These are phyloP conservation scores for Kodamaea kakaduensis DNA, from an alignment of 805 yeast genomes.

Conservation along the genomic window DNA sequence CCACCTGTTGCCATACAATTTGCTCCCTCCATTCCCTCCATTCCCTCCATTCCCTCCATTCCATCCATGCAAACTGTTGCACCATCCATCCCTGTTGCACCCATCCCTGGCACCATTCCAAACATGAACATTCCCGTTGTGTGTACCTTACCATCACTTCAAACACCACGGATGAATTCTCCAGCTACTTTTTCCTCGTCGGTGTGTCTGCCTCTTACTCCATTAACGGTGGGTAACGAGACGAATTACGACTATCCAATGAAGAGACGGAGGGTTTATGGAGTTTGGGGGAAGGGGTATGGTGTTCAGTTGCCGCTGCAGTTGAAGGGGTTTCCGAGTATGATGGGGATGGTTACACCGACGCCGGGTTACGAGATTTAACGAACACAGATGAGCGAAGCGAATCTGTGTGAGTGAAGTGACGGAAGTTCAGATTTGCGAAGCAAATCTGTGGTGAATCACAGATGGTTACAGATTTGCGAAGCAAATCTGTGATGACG, in stretches of 20 bases:
- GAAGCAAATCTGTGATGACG: too few species aligned
- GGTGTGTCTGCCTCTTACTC: slow-evolving; percentile 19
- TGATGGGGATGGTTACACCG: slow-evolving; percentile 1
- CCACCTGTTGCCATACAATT: slow-evolving; percentile 2
- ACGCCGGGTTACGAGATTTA: too few species aligned
- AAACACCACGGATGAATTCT: slow-evolving; percentile 4
- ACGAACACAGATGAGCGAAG: too few species aligned
- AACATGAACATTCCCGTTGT: too few species aligned
- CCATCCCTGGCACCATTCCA: too few species aligned
- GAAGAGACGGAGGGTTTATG: slow-evolving; percentile 10
- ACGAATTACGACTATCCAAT: slow-evolving; percentile 8
- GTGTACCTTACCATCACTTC: slow-evolving; percentile 1
- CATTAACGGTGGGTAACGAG: slow-evolving; percentile 18
- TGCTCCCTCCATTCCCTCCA: slow-evolving; percentile 2
- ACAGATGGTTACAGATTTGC: too few species aligned
- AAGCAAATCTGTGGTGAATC: too few species aligned
- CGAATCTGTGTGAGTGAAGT: too few species aligned
- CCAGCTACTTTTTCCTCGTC: slow-evolving; percentile 5
- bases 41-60: too few species aligned
- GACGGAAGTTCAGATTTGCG: too few species aligned
- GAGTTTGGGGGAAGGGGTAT: slow-evolving; percentile 3
- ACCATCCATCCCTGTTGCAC: background rate
- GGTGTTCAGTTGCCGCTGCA: slow-evolving; percentile 2
- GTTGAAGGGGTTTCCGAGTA: background rate
- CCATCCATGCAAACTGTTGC: too few species aligned